Conservation (phyloP, 1,284 basidiomycete genomes). For the Ganoderma sinense region DNA sequence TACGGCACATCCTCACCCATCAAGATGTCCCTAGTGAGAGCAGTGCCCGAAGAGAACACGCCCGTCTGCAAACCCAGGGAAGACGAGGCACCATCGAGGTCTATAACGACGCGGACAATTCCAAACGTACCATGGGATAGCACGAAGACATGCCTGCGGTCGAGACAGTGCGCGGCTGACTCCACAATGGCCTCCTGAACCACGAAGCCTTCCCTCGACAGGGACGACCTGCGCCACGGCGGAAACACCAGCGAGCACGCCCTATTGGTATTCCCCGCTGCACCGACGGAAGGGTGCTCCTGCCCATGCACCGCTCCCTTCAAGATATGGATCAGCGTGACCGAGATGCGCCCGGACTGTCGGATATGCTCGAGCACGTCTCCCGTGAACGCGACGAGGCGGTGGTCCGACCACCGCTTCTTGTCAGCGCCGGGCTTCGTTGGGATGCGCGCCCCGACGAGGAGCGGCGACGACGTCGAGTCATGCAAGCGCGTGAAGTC, state of each 20-base stretch:
- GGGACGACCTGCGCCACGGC: neutral
- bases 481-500: neutral
- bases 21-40: neutral
- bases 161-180: neutral
- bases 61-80: neutral
- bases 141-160: neutral
- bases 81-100: neutral
- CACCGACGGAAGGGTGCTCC: neutral
- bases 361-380: neutral
- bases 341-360: neutral
- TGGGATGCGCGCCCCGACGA: neutral
- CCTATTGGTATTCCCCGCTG: neutral
- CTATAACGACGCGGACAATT: neutral
- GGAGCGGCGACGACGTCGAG: neutral
- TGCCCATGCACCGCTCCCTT: neutral
- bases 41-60: neutral
- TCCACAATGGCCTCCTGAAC: neutral
- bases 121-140: neutral
- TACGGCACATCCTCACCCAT: neutral
- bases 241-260: neutral
- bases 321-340: neutral
- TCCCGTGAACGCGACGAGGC: neutral
- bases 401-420: neutral
- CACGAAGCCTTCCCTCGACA: neutral
- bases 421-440: neutral